Evolutionary conservation across 306 rosid genomes (phyloP).

Genomic region (Spatholobus suberectus): DNA sequence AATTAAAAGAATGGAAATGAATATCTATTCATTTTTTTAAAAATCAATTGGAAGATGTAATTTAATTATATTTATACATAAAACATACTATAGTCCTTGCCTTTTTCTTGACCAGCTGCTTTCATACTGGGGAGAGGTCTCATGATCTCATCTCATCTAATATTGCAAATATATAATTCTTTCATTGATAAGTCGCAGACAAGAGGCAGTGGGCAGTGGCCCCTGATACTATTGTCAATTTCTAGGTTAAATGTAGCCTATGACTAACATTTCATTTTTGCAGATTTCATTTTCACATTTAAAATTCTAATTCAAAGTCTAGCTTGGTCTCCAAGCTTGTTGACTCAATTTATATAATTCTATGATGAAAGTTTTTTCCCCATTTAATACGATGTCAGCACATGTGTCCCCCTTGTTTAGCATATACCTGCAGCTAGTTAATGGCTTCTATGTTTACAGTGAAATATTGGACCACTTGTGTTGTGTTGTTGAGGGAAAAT

Average conservation of each 20-base stretch:
- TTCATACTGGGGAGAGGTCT: neutral
- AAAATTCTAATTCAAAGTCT: slow-evolving; percentile 43
- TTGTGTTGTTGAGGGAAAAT: neutral
- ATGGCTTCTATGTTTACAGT: slow-evolving; percentile 10
- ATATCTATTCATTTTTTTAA: neutral
- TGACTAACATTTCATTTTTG: neutral
- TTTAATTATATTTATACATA: neutral
- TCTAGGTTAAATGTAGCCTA: slow-evolving; percentile 35
- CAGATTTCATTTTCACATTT: slow-evolving; percentile 7
- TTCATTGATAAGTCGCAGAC: slow-evolving; percentile 10
- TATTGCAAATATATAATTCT: neutral
- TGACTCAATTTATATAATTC: slow-evolving; percentile 31
- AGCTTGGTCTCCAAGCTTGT: slow-evolving; percentile 46
- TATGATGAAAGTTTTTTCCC: neutral
- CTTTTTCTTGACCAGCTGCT: neutral
- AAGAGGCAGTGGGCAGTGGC: slow-evolving; percentile 24
- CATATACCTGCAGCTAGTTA: neutral
- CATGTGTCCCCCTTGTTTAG: slow-evolving; percentile 24
- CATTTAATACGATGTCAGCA: slow-evolving; percentile 33
- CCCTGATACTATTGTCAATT: slow-evolving; percentile 23
- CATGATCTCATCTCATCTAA: neutral
- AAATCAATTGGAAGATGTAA: neutral
- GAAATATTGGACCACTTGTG: slow-evolving; percentile 28
- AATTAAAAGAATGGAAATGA: neutral
- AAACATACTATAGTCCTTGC: neutral